Percentiles rank a stretch among this genome's conserved stretches.
Evolutionary conservation across 2,329 filamentous ascomycete species (phyloP).

Genomic region (Diaporthe destruens): DNA sequence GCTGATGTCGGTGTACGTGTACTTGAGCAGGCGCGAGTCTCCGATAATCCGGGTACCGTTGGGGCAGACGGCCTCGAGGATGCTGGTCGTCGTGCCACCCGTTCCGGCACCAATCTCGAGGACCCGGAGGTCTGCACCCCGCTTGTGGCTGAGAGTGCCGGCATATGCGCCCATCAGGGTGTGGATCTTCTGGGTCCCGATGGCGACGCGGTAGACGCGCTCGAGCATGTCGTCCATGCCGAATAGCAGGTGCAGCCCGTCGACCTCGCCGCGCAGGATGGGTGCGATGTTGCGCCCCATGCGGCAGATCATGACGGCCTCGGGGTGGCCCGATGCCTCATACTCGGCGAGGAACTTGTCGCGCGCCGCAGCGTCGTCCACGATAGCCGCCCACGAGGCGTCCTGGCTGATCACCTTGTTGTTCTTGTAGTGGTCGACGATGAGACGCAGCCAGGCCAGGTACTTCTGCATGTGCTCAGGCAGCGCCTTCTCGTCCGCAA

Average conservation of each 20-base stretch:
- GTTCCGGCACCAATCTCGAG: constrained; percentile 41
- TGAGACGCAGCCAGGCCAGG: constrained; percentile 32
- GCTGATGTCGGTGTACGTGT: constrained; percentile 42
- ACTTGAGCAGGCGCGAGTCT: constrained; percentile 37
- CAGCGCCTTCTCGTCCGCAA: constrained; percentile 31
- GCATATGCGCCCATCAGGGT: constrained; percentile 37
- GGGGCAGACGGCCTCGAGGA: constrained; percentile 37
- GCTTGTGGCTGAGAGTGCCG: constrained; percentile 36
- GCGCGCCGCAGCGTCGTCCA: constrained; percentile 25
- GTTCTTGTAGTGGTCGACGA: constrained; percentile 29
- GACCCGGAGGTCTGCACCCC: constrained; percentile 39
- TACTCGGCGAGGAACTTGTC: constrained; percentile 36
- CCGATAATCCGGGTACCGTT: constrained; percentile 30
- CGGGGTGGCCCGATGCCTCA: constrained; percentile 36
- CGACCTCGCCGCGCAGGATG: constrained; percentile 37
- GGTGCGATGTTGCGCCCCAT: constrained; percentile 35
- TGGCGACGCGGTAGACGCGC: constrained; percentile 34
- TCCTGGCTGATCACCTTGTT: constrained; percentile 35
- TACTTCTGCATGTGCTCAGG: constrained; percentile 37
- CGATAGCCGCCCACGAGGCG: constrained; percentile 19
- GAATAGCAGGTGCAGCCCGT: constrained; percentile 35
- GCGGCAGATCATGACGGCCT: constrained; percentile 34
- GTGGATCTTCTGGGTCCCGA: constrained; percentile 40
- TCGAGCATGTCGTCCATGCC: constrained; percentile 39
- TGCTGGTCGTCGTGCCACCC: constrained; percentile 33